A percentile compares a stretch with the other conserved stretches of the same genome.
Evolutionary conservation across 805 yeast genomes (phyloP).

Genomic region (Metschnikowia bowlesiae): DNA sequence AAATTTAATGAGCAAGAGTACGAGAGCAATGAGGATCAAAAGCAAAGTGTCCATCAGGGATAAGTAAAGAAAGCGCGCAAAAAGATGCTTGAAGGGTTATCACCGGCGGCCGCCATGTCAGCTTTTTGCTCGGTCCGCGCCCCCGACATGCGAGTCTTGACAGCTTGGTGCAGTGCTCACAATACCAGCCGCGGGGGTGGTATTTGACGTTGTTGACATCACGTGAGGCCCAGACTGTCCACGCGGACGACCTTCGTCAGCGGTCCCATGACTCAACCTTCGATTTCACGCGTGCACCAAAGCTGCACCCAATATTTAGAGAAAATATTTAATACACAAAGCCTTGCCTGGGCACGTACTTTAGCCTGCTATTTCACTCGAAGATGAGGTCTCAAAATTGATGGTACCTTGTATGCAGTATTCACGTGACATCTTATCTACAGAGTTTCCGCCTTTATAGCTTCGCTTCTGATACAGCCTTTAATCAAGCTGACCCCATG

Average conservation of each 20-base stretch:
- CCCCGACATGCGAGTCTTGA: neutral
- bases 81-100: neutral
- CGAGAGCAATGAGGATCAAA: neutral
- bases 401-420: neutral
- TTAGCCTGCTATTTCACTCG: neutral
- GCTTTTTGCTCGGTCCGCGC: neutral
- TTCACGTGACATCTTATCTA: constrained; percentile 2
- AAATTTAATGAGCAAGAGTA: neutral
- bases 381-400: neutral
- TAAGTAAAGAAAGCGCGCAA: neutral
- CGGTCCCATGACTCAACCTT: too few species aligned
- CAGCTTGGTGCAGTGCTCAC: neutral
- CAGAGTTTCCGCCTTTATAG: neutral
- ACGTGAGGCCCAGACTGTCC: neutral
- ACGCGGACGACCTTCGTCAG: neutral
- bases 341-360: too few species aligned
- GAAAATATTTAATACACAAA: neutral
- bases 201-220: neutral
- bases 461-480: too few species aligned
- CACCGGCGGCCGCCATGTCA: neutral
- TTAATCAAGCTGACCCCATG: neutral
- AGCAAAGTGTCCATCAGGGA: neutral
- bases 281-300: too few species aligned
- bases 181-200: neutral
- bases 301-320: neutral